Conservation (phyloP, 768 basidiomycete species). For the Hygrocybe coccinea region DNA sequence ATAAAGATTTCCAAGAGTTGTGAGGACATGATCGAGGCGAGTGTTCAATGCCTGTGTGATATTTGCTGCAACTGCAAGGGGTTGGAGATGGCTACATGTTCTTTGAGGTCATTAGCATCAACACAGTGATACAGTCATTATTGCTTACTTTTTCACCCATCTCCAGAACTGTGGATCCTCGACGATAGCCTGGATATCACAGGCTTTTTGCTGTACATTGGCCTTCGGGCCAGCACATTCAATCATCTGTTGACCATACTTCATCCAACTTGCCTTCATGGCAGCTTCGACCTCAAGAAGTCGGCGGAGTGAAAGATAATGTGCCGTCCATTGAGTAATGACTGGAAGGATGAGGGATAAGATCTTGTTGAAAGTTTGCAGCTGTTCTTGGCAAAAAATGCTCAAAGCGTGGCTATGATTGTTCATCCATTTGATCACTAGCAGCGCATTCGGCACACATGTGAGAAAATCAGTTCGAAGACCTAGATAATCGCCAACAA, state of each 20-base stretch:
- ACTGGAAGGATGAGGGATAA: constrained; percentile 19
- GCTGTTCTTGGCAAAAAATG: constrained; percentile 16
- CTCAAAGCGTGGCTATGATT: constrained; percentile 23
- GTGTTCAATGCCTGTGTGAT: constrained; percentile 16
- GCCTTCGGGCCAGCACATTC: constrained; percentile 7
- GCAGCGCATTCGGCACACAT: constrained; percentile 8
- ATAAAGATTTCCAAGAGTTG: constrained; percentile 23
- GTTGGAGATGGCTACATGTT: constrained; percentile 17
- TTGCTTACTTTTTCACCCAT: constrained; percentile 14
- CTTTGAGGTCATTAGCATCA: background rate
- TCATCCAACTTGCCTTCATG: constrained; percentile 6
- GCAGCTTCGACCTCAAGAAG: constrained; percentile 11
- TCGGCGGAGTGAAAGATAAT: constrained; percentile 9
- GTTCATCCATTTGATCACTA: constrained; percentile 24
- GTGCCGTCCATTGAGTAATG: constrained; percentile 18
- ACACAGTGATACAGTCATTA: background rate
- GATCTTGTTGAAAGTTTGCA: constrained; percentile 10
- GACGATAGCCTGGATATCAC: constrained; percentile 8
- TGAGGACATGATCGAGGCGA: constrained; percentile 16
- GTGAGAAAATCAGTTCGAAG: constrained; percentile 11
- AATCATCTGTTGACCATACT: constrained; percentile 6
- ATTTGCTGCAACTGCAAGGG: constrained; percentile 25
- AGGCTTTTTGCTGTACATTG: background rate
- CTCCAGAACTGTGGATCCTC: background rate
- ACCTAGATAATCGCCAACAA: constrained; percentile 21